Percentiles rank a stretch among this genome's conserved stretches.
phyloP scores from a whole-genome alignment of 2,329 filamentous ascomycete species.

The Diaporthe citri region DNA sequence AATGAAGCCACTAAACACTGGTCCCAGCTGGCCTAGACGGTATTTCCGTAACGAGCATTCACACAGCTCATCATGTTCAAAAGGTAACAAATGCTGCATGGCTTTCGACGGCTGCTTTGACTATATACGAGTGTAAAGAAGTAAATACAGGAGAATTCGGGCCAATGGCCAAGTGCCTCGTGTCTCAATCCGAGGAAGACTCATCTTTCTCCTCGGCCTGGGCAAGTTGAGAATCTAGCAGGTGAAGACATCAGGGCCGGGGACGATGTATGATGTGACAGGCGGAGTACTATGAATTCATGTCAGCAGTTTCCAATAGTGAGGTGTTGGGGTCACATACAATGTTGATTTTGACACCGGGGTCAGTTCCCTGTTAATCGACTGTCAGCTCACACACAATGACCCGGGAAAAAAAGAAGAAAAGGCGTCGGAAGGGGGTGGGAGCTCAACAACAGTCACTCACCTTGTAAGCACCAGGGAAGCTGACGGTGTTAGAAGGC shows the following conservation, averaged over 20 bases:
- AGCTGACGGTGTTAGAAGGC: conserved; percentile 22
- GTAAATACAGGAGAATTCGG: background rate
- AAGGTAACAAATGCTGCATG: background rate
- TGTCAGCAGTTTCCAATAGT: background rate
- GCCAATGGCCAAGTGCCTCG: too few species aligned
- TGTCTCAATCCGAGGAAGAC: background rate
- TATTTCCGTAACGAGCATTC: background rate
- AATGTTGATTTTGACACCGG: conserved; percentile 61
- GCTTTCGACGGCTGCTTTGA: background rate
- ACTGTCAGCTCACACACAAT: background rate
- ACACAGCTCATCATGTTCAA: background rate
- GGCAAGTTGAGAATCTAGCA: background rate
- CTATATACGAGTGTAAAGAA: background rate
- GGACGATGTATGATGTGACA: conserved; percentile 1
- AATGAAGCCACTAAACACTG: background rate
- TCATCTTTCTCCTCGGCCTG: background rate
- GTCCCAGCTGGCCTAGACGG: background rate
- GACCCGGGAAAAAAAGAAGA: background rate
- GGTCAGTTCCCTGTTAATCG: conserved; percentile 46
- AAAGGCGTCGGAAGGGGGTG: too few species aligned
- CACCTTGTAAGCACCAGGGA: conserved; percentile 28
- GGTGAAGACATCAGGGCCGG: conserved; percentile 2
- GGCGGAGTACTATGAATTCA: background rate
- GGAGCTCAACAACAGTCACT: background rate
- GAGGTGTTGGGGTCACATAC: background rate